Percentiles rank a stretch among this genome's conserved stretches.
These are phyloP conservation scores for Fusarium sp. DNA, from an alignment of 2,329 filamentous ascomycete genomes.

Conservation along the genomic window DNA sequence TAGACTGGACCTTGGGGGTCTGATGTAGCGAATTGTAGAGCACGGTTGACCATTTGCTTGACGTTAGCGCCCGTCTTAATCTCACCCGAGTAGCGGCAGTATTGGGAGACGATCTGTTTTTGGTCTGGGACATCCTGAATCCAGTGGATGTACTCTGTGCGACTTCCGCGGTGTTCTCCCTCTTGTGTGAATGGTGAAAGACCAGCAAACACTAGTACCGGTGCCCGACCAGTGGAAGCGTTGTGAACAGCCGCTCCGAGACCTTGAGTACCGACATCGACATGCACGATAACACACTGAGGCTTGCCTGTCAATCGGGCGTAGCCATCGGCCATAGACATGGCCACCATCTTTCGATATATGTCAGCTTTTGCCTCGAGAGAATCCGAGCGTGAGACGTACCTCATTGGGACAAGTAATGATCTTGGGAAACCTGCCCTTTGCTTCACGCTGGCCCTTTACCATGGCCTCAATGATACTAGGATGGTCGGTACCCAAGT, in stretches of 20 bases:
- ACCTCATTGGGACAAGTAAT: constrained; percentile 88
- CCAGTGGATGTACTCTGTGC: constrained; percentile 90
- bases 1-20: constrained; percentile 87
- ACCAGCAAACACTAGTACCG: constrained; percentile 84
- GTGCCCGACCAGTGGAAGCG: constrained; percentile 79
- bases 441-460: constrained; percentile 78
- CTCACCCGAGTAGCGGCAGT: constrained; percentile 87
- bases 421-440: constrained; percentile 76
- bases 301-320: constrained; percentile 79
- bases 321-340: constrained; percentile 88
- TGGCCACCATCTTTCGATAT: constrained; percentile 78
- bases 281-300: constrained; percentile 84
- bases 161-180: constrained; percentile 81
- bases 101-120: constrained; percentile 84
- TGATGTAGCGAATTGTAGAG: constrained; percentile 84
- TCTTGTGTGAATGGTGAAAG: constrained; percentile 83
- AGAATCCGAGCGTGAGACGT: constrained; percentile 26
- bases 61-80: constrained; percentile 88
- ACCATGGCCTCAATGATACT: constrained; percentile 86
- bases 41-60: constrained; percentile 90
- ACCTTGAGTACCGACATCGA: constrained; percentile 86
- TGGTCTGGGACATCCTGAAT: constrained; percentile 88
- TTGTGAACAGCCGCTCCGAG: constrained; percentile 86
- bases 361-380: constrained; percentile 18
- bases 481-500: constrained; percentile 80